Conservation (phyloP, 1,284 basidiomycete species). For the Apiotrichum mycotoxinovorans region DNA sequence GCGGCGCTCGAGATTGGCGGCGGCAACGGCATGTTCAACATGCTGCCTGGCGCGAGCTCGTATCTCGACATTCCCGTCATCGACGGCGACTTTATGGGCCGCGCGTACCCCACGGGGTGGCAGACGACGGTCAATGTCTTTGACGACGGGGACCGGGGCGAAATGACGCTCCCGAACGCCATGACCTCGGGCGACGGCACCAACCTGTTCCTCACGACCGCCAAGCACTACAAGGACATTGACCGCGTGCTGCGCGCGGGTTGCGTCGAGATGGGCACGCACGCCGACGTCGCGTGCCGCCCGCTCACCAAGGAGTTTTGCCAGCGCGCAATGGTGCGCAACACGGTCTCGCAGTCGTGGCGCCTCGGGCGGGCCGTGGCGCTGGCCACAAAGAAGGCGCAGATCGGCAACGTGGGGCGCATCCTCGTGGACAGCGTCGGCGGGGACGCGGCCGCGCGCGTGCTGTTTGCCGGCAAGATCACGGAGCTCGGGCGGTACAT, state of each 20-base stretch:
- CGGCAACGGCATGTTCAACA: conserved; percentile 58
- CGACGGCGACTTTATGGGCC: conserved; percentile 52
- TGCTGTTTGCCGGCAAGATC: conserved; percentile 59
- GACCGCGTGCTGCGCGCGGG: conserved; percentile 26
- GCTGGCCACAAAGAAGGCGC: conserved; percentile 51
- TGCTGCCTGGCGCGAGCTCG: conserved; percentile 51
- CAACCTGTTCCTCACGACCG: conserved; percentile 26
- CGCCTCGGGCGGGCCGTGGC: conserved; percentile 56
- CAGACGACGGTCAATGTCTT: conserved; percentile 35
- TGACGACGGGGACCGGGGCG: conserved; percentile 21
- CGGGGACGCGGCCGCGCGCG: conserved; percentile 54
- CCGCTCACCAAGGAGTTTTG: conserved; percentile 20
- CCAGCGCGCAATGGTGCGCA: conserved; percentile 41
- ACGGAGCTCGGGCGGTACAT: conserved; percentile 55
- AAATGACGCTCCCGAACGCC: conserved; percentile 23
- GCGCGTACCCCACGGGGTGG: conserved; percentile 32
- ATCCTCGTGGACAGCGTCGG: conserved; percentile 56
- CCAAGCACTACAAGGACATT: conserved; percentile 26
- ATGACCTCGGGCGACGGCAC: conserved; percentile 33
- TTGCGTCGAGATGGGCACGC: conserved; percentile 39
- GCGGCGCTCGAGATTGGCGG: conserved; percentile 53
- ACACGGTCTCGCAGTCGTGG: conserved; percentile 58
- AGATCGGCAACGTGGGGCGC: conserved; percentile 29
- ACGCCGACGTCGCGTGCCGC: conserved; percentile 24
- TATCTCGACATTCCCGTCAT: conserved; percentile 49